phyloP scores from a whole-genome alignment of 768 basidiomycete species.

The Mrakia hoshinonis region DNA sequence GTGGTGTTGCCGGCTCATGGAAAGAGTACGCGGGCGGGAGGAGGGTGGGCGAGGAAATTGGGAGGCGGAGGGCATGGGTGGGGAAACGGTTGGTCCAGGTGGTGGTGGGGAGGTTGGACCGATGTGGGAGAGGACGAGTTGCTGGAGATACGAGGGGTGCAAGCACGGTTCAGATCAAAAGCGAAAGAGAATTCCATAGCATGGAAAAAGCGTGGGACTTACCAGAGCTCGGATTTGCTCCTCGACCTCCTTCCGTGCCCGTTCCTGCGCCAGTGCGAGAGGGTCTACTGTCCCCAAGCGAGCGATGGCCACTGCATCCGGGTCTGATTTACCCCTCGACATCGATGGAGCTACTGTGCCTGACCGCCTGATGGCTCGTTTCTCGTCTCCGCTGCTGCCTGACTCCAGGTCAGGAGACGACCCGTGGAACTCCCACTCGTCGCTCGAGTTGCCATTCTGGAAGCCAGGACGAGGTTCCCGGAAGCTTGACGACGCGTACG shows the following conservation, averaged over 20 bases:
- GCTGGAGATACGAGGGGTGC: neutral
- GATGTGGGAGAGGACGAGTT: slow-evolving; percentile 7
- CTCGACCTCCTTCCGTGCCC: neutral
- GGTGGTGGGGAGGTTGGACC: neutral
- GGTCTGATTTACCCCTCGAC: neutral
- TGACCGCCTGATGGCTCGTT: neutral
- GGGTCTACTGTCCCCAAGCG: too few species aligned
- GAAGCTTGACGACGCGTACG: slow-evolving; percentile 5
- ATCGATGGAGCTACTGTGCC: neutral
- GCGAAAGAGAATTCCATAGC: neutral
- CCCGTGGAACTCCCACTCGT: neutral
- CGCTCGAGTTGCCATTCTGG: neutral
- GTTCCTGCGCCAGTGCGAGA: neutral
- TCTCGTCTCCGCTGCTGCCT: neutral
- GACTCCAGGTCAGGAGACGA: neutral
- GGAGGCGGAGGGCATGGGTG: neutral
- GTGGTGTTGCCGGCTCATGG: too few species aligned
- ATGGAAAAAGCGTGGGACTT: neutral
- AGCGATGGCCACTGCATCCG: neutral
- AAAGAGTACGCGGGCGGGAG: neutral
- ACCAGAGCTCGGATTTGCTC: neutral
- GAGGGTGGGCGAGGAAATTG: neutral
- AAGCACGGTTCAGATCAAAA: neutral
- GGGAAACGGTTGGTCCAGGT: neutral
- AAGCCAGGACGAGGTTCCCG: neutral